A percentile compares a stretch with the other conserved stretches of the same genome.
Conservation (phyloP, 2,329 filamentous ascomycete genomes). For the Penicillium sp. region DNA sequence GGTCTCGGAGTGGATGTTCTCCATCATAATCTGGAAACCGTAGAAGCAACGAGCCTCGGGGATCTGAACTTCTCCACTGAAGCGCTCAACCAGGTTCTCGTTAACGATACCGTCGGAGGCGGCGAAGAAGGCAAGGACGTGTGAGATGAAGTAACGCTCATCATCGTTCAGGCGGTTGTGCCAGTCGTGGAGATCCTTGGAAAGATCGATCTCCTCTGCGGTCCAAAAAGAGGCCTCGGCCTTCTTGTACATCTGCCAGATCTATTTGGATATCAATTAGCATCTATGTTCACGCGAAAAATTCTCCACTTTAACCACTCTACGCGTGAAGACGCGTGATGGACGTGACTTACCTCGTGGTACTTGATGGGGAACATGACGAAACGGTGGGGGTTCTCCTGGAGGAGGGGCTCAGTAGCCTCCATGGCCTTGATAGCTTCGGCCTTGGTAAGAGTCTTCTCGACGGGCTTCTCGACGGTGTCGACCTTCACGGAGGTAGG, state of each 20-base stretch:
- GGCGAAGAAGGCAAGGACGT: constrained; percentile 98
- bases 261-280: constrained; percentile 55
- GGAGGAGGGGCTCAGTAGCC: constrained; percentile 83
- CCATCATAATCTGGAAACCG: constrained; percentile 99
- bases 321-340: constrained; percentile 64
- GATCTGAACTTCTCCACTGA: constrained; percentile 94
- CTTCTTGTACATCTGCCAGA: constrained; percentile 99
- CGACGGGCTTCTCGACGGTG: constrained; percentile 55
- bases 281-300: constrained; percentile 6
- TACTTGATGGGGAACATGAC: constrained; percentile 99
- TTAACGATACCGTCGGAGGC: constrained; percentile 99
- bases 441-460: constrained; percentile 48
- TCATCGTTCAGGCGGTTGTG: constrained; percentile 96
- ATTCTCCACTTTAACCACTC: constrained; percentile 51
- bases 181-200: constrained; percentile 99
- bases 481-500: constrained; percentile 55
- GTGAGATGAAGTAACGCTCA: constrained; percentile 97
- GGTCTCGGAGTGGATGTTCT: constrained; percentile 99
- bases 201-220: constrained; percentile 97
- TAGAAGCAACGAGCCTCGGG: constrained; percentile 99
- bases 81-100: constrained; percentile 97
- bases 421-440: constrained; percentile 67
- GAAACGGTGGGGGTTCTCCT: constrained; percentile 94
- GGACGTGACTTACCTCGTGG: constrained; percentile 80
- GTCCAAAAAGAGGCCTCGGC: constrained; percentile 99